Conservation (phyloP, 345 rosid species). For the Eucalyptus paniculata region DNA sequence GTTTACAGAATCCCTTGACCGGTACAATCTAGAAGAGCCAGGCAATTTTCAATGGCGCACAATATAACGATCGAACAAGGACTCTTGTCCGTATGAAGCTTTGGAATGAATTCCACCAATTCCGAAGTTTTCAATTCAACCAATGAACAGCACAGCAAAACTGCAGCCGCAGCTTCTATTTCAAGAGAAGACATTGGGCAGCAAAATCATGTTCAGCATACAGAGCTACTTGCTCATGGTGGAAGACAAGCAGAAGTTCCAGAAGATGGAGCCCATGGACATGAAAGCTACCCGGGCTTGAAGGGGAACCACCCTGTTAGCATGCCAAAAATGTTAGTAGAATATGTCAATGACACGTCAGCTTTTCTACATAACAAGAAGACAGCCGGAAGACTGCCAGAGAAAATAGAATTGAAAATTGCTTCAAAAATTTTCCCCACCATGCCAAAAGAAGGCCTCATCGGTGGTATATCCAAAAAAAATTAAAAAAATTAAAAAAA, state of each 20-base stretch:
- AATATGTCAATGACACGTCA: neutral
- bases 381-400: neutral
- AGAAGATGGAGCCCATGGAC: constrained; percentile 87
- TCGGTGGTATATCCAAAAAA: neutral
- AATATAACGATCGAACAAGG: neutral
- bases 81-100: neutral
- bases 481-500: too few relatives aligned
- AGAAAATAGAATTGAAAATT: neutral
- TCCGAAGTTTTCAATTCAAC: neutral
- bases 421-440: neutral
- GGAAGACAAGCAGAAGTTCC: constrained; percentile 90
- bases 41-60: neutral
- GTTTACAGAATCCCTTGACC: neutral
- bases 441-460: neutral
- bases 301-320: constrained; percentile 79
- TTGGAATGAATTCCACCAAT: neutral
- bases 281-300: constrained; percentile 95
- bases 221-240: constrained; percentile 60
- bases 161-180: neutral
- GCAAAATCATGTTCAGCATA: neutral
- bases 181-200: neutral
- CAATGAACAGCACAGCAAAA: neutral
- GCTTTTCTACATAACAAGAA: neutral
- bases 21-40: neutral
- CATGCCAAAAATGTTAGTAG: neutral